Conservation (phyloP, 1,284 basidiomycete genomes). For the Sphagnurus paluster region DNA sequence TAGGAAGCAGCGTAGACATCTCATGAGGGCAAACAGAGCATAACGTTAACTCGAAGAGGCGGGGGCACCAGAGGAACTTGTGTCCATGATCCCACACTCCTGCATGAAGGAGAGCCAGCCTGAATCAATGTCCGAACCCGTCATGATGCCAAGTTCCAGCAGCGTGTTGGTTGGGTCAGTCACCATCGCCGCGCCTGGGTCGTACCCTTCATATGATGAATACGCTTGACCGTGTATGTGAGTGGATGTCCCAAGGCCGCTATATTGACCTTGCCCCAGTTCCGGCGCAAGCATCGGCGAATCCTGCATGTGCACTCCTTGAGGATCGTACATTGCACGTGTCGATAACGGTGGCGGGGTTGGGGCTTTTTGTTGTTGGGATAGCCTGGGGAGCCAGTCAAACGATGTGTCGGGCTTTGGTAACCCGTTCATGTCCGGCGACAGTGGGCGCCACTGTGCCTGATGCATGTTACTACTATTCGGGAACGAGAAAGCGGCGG, state of each 20-base stretch:
- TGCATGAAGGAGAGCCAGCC: conserved; percentile 45
- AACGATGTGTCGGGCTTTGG: conserved; percentile 20
- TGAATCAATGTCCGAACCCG: conserved; percentile 42
- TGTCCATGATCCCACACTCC: conserved; percentile 45
- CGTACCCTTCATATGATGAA: conserved; percentile 1
- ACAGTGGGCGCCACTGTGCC: conserved; percentile 8
- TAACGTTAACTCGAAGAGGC: too few species aligned
- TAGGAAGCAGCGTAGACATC: too few species aligned
- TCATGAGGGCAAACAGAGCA: too few species aligned
- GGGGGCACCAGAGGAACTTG: too few species aligned
- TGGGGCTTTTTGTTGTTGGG: neutral
- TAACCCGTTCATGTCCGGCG: conserved; percentile 14
- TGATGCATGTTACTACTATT: neutral
- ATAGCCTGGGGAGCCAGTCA: conserved; percentile 13
- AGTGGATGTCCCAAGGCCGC: neutral
- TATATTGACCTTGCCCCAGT: neutral
- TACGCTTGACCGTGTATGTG: neutral
- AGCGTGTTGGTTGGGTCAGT: conserved; percentile 25
- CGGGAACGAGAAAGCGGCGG: neutral
- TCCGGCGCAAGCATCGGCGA: neutral
- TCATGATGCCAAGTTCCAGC: conserved; percentile 40
- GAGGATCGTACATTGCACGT: too few species aligned
- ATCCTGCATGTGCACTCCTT: neutral
- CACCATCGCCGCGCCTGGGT: conserved; percentile 8
- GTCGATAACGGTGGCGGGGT: neutral